Evolutionary conservation across 2,329 filamentous ascomycete species (phyloP), one percentile per base, ranked within the genome.

Genomic region (Lasiodiplodia hormozganensis): DNA sequence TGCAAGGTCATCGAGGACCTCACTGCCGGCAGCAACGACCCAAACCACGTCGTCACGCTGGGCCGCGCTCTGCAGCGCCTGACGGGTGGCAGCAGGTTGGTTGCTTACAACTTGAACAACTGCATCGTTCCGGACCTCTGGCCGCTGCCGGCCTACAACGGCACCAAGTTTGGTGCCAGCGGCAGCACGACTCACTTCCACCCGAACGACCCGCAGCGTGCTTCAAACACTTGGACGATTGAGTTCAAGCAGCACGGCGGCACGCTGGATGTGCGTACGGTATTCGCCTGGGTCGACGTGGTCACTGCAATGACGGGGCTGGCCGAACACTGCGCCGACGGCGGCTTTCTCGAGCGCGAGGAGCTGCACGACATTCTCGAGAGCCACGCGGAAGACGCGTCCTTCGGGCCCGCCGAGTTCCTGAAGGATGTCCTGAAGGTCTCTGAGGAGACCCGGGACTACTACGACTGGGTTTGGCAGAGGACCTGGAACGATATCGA

Each of bases 161-260:
- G 16, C 11, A 31, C 21, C 10, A 2, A 6, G 7, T 14, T 18
- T 3, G 18, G 2, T 8, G 43, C 16, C 18, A 10, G 43, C 43
- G 18, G 43, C n/a, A 11, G 18, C 40, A n/a, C 40, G 0, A n/a
- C 40, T 0, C 2, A 8, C 16, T 14, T 3, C 40, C 5, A 4
- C 40, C 40, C 14, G 2, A 2, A 2, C 31, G 8, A 10, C 8
- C 31, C 31, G 0, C 7, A 34, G 8, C 31, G 31, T 34, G 31
- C 5, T 2, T 31, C 3, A 1, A 16, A 40, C 5, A 31, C 23
- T 31, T 69, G 69, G 49, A 78, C 76, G 1, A 70, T 78, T 40
- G 75, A 75, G 56, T 78, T 78, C 68, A 71, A 74, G 4, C 76
- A 78, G 62, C 74, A 75, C 49, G 68, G 69, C 28, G 72, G 72